A percentile compares a stretch with the other conserved stretches of the same genome.
These are phyloP conservation scores for Simplicillium sp. DNA, from an alignment of 2,329 filamentous ascomycete species.

Conservation along the genomic window DNA sequence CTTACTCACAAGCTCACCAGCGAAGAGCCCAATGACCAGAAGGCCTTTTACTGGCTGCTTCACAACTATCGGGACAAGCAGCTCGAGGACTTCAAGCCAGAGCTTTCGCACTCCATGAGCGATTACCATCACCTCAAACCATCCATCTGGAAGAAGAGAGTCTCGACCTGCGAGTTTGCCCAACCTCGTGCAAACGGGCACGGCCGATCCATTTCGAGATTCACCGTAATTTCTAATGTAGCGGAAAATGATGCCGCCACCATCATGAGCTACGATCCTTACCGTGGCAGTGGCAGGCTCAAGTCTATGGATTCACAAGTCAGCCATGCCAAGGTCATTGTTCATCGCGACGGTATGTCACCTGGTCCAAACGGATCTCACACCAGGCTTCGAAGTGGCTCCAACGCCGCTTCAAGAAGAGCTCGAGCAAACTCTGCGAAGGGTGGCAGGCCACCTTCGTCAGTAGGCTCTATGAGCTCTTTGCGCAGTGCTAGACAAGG, in stretches of 20 bases:
- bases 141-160: conserved; percentile 45
- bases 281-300: conserved; percentile 54
- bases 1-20: conserved; percentile 60
- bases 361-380: conserved; percentile 12
- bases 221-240: conserved; percentile 56
- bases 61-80: conserved; percentile 75
- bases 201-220: conserved; percentile 46
- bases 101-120: conserved; percentile 75
- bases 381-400: conserved; percentile 25
- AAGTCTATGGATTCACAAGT: conserved; percentile 33
- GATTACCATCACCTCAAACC: conserved; percentile 78
- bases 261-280: conserved; percentile 71
- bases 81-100: conserved; percentile 75
- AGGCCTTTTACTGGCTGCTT: conserved; percentile 83
- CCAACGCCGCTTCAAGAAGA: conserved; percentile 16
- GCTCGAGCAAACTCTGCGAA: conserved; percentile 18
- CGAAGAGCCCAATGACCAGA: conserved; percentile 73
- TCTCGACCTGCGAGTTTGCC: conserved; percentile 52
- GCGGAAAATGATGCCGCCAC: conserved; percentile 41
- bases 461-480: conserved; percentile 38
- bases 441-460: conserved; percentile 19
- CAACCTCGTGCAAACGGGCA: conserved; percentile 35
- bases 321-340: conserved; percentile 57
- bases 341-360: conserved; percentile 46
- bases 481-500: conserved; percentile 36